These are phyloP conservation scores for Selaginella moellendorffii DNA, from an alignment of 75 land plant genomes.

Conservation along the genomic window DNA sequence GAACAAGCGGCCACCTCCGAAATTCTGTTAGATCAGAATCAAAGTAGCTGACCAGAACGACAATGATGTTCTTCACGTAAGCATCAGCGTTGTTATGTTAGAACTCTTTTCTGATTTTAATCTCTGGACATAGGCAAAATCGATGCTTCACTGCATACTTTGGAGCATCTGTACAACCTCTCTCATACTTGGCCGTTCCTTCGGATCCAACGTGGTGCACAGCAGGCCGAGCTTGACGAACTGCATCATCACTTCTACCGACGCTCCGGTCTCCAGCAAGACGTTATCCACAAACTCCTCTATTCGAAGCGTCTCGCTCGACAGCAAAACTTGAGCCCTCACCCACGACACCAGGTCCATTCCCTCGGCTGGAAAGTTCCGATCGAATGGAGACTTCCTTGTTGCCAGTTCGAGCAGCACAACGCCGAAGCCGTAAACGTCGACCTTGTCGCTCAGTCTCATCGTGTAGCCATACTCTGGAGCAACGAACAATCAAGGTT, in stretches of 20 bases:
- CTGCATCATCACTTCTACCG: neutral
- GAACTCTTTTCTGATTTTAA: no score
- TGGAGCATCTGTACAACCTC: conserved; percentile 1
- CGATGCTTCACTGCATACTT: no score
- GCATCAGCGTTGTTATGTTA: no score
- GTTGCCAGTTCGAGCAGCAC: neutral
- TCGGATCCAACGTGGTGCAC: conserved; percentile 1
- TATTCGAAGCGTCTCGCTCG: neutral
- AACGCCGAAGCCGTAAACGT: neutral
- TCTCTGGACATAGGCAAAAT: no score
- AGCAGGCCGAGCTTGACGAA: neutral
- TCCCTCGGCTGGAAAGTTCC: neutral
- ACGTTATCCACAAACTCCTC: neutral
- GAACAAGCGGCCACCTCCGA: no score
- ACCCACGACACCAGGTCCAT: neutral
- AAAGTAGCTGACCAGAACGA: no score
- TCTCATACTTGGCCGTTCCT: conserved; percentile 3
- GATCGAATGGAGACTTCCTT: neutral
- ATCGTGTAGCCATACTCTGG: neutral
- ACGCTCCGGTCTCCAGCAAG: neutral
- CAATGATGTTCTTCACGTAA: no score
- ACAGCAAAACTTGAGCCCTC: no score
- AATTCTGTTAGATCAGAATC: no score
- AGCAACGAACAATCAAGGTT: no score
- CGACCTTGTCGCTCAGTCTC: neutral